These are phyloP conservation scores for Lagerstroemia speciosa DNA, from an alignment of 345 rosid species.

Conservation along the genomic window DNA sequence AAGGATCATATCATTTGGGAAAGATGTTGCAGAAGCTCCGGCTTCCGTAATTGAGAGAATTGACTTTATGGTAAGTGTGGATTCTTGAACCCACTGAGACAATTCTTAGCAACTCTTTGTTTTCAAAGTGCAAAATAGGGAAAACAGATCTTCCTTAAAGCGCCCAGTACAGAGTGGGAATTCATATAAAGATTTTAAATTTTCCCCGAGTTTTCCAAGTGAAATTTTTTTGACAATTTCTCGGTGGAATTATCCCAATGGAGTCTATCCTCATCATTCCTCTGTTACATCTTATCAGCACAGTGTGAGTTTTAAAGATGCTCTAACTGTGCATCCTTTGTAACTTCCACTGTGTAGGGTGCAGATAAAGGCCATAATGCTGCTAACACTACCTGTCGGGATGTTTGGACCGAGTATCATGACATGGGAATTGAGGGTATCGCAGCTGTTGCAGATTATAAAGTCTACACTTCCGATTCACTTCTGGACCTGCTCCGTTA, in stretches of 20 bases:
- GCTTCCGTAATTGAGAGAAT: slow-evolving; percentile 57
- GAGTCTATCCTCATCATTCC: not conserved
- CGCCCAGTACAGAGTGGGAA: not conserved
- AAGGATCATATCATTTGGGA: slow-evolving; percentile 82
- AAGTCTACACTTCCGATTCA: slow-evolving; percentile 64
- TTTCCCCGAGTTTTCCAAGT: not conserved
- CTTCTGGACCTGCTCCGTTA: slow-evolving; percentile 59
- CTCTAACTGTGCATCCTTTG: not conserved
- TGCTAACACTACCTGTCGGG: slow-evolving; percentile 64
- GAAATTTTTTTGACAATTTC: not conserved
- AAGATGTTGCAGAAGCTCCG: slow-evolving; percentile 64
- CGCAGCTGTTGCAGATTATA: slow-evolving; percentile 71
- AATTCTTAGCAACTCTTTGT: not conserved
- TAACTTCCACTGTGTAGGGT: slow-evolving; percentile 34
- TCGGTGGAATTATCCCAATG: not conserved
- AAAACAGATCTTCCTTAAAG: not conserved
- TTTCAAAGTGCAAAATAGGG: not conserved
- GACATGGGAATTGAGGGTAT: slow-evolving; percentile 85
- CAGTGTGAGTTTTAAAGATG: not conserved
- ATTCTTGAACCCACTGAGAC: not conserved
- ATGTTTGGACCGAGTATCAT: slow-evolving; percentile 93
- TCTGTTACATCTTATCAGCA: no score
- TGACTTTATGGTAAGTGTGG: slow-evolving; percentile 64
- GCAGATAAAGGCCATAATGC: slow-evolving; percentile 62
- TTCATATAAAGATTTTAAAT: not conserved